Percentiles rank a stretch among this genome's conserved stretches.
These are phyloP conservation scores for Trifolium dubium DNA, from an alignment of 306 rosid genomes.

Conservation along the genomic window DNA sequence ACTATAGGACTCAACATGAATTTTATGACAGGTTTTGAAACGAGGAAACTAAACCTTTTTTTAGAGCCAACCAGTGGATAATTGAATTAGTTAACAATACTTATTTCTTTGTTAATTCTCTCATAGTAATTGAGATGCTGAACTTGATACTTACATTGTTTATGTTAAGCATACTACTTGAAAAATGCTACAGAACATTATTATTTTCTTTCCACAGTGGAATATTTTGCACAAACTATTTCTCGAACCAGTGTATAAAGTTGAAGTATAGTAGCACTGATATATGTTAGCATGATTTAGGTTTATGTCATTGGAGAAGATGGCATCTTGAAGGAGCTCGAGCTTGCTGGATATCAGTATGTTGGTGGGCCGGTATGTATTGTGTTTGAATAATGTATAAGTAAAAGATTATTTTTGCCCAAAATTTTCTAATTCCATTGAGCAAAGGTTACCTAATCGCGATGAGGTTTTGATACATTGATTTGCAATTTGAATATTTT, in stretches of 20 bases:
- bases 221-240: conserved; percentile 21
- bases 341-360: conserved; percentile 93
- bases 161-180: conserved; percentile 18
- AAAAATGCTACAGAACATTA: not conserved
- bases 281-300: conserved; percentile 51
- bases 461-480: not conserved
- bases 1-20: conserved; percentile 9
- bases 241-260: not conserved
- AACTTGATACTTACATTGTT: conserved; percentile 5
- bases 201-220: conserved; percentile 15
- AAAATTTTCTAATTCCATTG: not conserved
- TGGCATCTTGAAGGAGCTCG: conserved; percentile 97
- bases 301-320: conserved; percentile 98
- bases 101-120: not conserved
- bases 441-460: not conserved
- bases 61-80: conserved; percentile 17
- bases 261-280: conserved; percentile 44
- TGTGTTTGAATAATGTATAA: not conserved
- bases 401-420: too few relatives aligned
- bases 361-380: conserved; percentile 93
- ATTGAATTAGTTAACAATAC: conserved; percentile 3
- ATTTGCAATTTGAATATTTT: not conserved
- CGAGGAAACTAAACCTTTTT: not conserved
- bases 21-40: conserved; percentile 13
- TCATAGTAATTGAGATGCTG: conserved; percentile 3